Base-by-base conservation (phyloP, 2,329 filamentous ascomycete genomes). In the Arachnomyces sp. region DNA sequence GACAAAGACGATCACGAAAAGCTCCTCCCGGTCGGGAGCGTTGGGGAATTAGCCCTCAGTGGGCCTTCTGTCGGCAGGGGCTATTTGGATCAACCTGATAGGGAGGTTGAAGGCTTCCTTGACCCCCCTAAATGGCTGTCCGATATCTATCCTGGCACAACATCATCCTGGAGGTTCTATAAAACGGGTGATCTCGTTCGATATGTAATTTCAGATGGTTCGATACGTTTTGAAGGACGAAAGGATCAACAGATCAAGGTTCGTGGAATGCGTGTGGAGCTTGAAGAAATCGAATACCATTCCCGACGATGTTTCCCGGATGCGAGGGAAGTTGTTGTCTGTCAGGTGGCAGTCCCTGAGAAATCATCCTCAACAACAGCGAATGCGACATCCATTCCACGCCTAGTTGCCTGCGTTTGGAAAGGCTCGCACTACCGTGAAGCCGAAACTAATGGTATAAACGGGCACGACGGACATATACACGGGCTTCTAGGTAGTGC, bases 41-140 rank as follows among this genome's bases (percentile, higher is more conserved):
- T 62, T 12, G 64, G 63, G 8, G 63, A 67, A 44, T 34, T 67
- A 18, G 45, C 61, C 5, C 40, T 67, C 9, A 59, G 66, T 43
- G 61, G 61, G 0, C 59, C 60, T 0, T 53, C 58, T 17, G 49
- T 66, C 1, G 62, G 52, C 3, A 45, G 49, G 34, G 59, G 56
- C 1, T 66, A 65, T 41, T 39, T 61, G 12, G 43, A 48, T 28
- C 39, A 49, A 16, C 34, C 37, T 7, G 40, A 42, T 31, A 46
- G 46, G 29, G 48, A 45, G 7, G 31, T 36, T 0, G 40, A 46
- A 30, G 33, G 39, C 13, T 47, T 52, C 33, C 41, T 54, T 34
- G 39, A 38, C 7, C 34, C 45, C 38, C 76, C 74, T 0, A 55
- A 54, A 0, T 81, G 76, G 72, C 20, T 25, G 20, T 5, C 5